Base-by-base conservation (phyloP, 306 rosid genomes). In the Vigna nakashimae region DNA sequence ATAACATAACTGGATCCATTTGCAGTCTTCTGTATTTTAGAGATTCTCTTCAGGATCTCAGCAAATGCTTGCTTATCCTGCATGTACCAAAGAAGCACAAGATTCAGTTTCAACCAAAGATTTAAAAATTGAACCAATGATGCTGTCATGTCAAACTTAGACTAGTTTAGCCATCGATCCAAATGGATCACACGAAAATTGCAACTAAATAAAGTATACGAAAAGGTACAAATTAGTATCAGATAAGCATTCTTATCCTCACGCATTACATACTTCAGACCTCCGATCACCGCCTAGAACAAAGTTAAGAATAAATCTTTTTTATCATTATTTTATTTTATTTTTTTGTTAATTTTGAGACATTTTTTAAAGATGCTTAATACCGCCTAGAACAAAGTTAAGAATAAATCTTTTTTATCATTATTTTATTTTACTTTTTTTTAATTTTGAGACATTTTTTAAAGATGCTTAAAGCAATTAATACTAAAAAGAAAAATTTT, bases 1-100 rank as follows among this genome's bases (percentile, higher is more conserved):
- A 92, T 94, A 58, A 94, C 93, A 63, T 56, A 92, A 80, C 81
- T 91, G 62, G 96, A 73, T 16, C 93, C 93, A 9, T 86, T 89
- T 52, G 79, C 2, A 7, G 89, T 87, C 85, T 88, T 92, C 84
- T 92, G 95, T 82, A 94, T 94, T 91, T 87, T 94, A 3, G 97
- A 94, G 24, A 94, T 94, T 87, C 89, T 86, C 90, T 88, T 88
- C 57, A 94, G 90, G 68, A 90, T 89, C n/a, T 84, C 93, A 0
- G 98, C 95, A 90, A 94, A 94, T 4, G 93, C 97, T 65, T 81
- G 77, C 85, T 94, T 94, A 69, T 94, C 98, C 98, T 94, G 93
- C 88, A 86, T 30, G 67, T 73, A 24, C 28, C 8, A 55, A 52
- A 80, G 43, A 66, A 82, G 26, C 73, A 71, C 51, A 9, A 40